phyloP scores from a whole-genome alignment of 2,329 filamentous ascomycete species.

The Beauveria brongniartii region DNA sequence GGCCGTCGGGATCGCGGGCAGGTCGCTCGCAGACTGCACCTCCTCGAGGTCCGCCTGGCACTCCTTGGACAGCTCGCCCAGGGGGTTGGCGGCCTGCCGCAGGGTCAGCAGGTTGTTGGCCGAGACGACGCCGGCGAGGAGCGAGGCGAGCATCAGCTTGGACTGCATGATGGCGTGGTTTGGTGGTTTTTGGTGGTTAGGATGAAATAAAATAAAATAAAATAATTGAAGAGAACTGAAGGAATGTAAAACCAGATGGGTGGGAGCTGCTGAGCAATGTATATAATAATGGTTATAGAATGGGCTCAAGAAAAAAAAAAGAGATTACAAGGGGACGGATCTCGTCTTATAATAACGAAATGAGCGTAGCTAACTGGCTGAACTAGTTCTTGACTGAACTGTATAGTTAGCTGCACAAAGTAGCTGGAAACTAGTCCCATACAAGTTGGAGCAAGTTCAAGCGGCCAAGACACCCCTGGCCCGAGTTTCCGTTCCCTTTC shows the following conservation, averaged over 20 bases:
- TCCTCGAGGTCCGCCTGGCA: slow-evolving; percentile 19
- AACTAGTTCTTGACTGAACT: too few species aligned
- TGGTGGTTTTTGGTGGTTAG: slow-evolving; percentile 23
- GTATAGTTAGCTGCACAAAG: too few species aligned
- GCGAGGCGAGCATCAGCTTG: slow-evolving; percentile 9
- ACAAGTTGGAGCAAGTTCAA: not conserved
- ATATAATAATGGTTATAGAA: too few species aligned
- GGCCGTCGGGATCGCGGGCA: slow-evolving; percentile 23
- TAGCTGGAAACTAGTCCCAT: too few species aligned
- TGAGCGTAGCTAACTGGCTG: too few species aligned
- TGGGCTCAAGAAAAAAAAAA: too few species aligned
- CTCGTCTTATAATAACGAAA: too few species aligned
- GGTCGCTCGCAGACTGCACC: slow-evolving; percentile 17
- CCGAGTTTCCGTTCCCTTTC: not conserved
- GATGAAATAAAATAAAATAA: not conserved
- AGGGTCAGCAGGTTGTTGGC: slow-evolving; percentile 12
- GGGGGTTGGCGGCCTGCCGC: slow-evolving; percentile 16
- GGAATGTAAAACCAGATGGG: too few species aligned
- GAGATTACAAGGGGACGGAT: too few species aligned
- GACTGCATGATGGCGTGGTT: slow-evolving; percentile 5
- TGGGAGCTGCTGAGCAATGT: too few species aligned
- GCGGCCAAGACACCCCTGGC: not conserved
- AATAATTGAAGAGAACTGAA: not conserved
- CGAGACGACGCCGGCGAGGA: slow-evolving; percentile 1
- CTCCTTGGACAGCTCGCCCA: slow-evolving; percentile 9